Percentiles rank a stretch among this genome's conserved stretches.
phyloP scores from a whole-genome alignment of 495 filamentous ascomycete genomes.

The Lophiotrema nucula region DNA sequence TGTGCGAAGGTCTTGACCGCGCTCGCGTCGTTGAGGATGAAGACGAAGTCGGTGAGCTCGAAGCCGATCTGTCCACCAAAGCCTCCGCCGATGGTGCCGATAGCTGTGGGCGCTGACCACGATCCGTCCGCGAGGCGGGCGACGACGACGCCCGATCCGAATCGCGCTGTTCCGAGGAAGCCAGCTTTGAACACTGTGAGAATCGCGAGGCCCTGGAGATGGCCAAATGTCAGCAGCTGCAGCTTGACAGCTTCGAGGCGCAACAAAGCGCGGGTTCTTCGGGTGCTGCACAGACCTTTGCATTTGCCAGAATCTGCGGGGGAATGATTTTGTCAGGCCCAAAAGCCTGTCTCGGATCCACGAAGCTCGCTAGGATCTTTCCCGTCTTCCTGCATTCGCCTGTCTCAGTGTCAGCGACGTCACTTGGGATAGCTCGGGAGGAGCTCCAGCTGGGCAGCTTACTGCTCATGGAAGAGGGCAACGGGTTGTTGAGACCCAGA shows the following conservation, averaged over 20 bases:
- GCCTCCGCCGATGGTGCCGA: constrained; percentile 84
- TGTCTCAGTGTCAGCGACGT: constrained; percentile 35
- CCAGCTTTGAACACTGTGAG: constrained; percentile 95
- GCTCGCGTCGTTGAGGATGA: constrained; percentile 90
- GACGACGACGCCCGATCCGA: constrained; percentile 91
- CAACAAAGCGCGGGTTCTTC: background rate
- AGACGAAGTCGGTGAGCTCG: constrained; percentile 97
- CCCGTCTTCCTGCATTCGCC: constrained; percentile 51
- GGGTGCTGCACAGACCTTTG: constrained; percentile 64
- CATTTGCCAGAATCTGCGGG: constrained; percentile 80
- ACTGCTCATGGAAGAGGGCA: constrained; percentile 66
- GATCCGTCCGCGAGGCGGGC: constrained; percentile 86
- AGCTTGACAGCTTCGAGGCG: background rate
- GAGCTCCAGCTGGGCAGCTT: constrained; percentile 37
- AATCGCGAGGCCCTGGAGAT: constrained; percentile 78
- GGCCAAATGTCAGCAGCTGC: background rate
- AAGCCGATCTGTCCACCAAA: constrained; percentile 97
- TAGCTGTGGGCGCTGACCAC: constrained; percentile 94
- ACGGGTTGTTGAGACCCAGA: constrained; percentile 57
- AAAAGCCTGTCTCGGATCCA: constrained; percentile 91
- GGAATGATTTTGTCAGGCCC: constrained; percentile 98
- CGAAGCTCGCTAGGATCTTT: constrained; percentile 91
- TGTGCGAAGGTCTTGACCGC: constrained; percentile 96
- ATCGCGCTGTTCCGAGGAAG: constrained; percentile 88
- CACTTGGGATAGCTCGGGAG: background rate